These are phyloP conservation scores for Cokeromyces recurvatus DNA, from an alignment of 371 early-diverging fungal species.

Conservation along the genomic window DNA sequence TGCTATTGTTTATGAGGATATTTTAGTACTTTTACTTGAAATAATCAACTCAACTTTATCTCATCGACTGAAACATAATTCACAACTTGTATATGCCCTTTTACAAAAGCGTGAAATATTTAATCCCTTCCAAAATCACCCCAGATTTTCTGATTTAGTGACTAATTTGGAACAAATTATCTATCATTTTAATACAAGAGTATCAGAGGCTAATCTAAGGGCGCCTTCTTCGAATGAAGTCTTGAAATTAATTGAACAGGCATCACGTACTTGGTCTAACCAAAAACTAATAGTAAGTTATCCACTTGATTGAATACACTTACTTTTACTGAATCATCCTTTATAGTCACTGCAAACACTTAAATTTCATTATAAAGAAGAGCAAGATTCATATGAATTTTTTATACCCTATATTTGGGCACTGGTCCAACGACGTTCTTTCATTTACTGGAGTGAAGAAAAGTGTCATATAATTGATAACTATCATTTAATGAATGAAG, in stretches of 20 bases:
- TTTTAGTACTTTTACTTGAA: conserved; percentile 63
- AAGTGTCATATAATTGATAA: conserved; percentile 53
- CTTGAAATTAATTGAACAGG: conserved; percentile 58
- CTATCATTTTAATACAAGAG: conserved; percentile 56
- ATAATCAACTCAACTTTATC: conserved; percentile 65
- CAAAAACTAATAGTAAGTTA: conserved; percentile 45
- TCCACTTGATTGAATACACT: neutral
- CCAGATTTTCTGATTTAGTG: conserved; percentile 55
- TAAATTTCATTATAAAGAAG: conserved; percentile 68
- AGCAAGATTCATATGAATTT: conserved; percentile 56
- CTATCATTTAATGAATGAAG: conserved; percentile 32
- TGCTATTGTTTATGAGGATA: conserved; percentile 59
- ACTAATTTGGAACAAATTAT: conserved; percentile 65
- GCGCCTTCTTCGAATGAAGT: conserved; percentile 67
- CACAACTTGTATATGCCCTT: conserved; percentile 70
- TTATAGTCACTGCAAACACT: conserved; percentile 46
- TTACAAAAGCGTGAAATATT: conserved; percentile 68
- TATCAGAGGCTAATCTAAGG: conserved; percentile 61
- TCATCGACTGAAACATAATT: conserved; percentile 62
- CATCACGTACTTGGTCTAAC: conserved; percentile 66
- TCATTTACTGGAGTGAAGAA: conserved; percentile 70
- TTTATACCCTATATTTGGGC: conserved; percentile 75
- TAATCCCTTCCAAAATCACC: conserved; percentile 46
- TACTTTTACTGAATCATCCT: neutral
- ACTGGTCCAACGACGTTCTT: conserved; percentile 48